Evolutionary conservation across 148 eudicot genomes (phyloP), one percentile per base, ranked within the genome.

Genomic region (Nepenthes mirabilis): DNA sequence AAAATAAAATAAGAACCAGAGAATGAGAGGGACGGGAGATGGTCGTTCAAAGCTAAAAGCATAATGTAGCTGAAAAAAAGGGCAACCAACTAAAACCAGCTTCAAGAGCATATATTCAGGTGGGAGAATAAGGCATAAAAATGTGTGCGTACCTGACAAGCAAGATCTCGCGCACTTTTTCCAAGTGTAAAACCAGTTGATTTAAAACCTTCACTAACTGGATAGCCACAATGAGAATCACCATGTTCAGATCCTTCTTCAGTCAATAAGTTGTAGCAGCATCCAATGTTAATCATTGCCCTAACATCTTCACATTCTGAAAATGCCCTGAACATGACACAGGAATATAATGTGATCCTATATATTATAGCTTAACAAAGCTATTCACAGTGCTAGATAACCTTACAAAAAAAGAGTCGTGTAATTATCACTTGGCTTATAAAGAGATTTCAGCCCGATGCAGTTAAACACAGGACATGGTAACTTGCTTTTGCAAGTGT

Each of bases 211-310:
- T 72, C 71, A 77, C 97, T 91, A 74, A 83, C 56, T 59, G 97
- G 97, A 76, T 83, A 91, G 59, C 95, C 96, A 70, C 66, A 75
- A 34, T 68, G 63, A 34, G 66, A 73, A 71, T 37, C 65, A 65
- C 56, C 61, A 59, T 56, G 72, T 60, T 72, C 72, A 63, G 43
- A 62, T 68, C 64, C 79, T 62, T 65, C 83, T 76, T 87, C 95
- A n/a, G 97, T 81, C 65, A 91, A 72, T 69, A 91, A 83, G 75
- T 91, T 91, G 75, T 91, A 91, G 75, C 97, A 91, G 72, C 97
- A 87, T 51, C 97, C 97, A 62, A 91, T 70, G 76, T 93, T 85
- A 57, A 90, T 72, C 63, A 90, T 72, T 54, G 97, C 95, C 70
- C 79, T 82, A 57, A 87, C 95, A 69, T 85, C 82, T 70, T 76